These are phyloP conservation scores for Camelina hispida DNA, from an alignment of 345 rosid genomes.

Conservation along the genomic window DNA sequence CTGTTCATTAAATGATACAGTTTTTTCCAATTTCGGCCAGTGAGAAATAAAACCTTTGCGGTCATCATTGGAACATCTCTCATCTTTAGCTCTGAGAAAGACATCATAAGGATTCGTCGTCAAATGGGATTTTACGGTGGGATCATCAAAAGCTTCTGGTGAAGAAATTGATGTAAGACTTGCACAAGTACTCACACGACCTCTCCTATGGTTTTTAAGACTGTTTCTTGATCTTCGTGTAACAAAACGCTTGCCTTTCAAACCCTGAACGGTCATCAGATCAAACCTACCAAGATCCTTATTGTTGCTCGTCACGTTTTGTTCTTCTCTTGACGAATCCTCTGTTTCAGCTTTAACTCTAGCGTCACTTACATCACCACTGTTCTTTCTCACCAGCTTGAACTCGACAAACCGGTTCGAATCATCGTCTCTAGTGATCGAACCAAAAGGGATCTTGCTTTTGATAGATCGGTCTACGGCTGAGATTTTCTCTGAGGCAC, in stretches of 20 bases:
- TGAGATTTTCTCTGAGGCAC: slow-evolving; percentile 51
- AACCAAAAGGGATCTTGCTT: slow-evolving; percentile 59
- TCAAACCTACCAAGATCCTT: slow-evolving; percentile 28
- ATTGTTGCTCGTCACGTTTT: slow-evolving; percentile 27
- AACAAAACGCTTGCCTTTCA: slow-evolving; percentile 41
- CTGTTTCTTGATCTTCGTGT: slow-evolving; percentile 47
- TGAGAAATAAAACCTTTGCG: slow-evolving; percentile 28
- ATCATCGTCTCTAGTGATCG: slow-evolving; percentile 41
- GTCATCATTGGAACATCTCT: slow-evolving; percentile 28
- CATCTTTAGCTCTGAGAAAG: slow-evolving; percentile 39
- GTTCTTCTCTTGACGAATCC: slow-evolving; percentile 35
- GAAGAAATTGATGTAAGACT: slow-evolving; percentile 48
- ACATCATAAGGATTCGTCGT: slow-evolving; percentile 44
- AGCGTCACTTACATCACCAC: slow-evolving; percentile 27
- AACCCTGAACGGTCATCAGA: slow-evolving; percentile 25
- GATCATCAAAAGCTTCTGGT: slow-evolving; percentile 43
- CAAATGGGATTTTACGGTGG: slow-evolving; percentile 27
- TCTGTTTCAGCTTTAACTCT: slow-evolving; percentile 44
- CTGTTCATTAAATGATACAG: slow-evolving; percentile 29
- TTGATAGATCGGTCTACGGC: slow-evolving; percentile 50
- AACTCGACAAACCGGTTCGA: slow-evolving; percentile 18
- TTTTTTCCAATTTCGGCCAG: slow-evolving; percentile 41
- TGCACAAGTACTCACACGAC: slow-evolving; percentile 29
- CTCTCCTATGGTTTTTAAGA: slow-evolving; percentile 52
- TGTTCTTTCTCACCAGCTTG: slow-evolving; percentile 31